Evolutionary conservation across 306 rosid species (phyloP).

Genomic region (Herpetospermum pedunculosum): DNA sequence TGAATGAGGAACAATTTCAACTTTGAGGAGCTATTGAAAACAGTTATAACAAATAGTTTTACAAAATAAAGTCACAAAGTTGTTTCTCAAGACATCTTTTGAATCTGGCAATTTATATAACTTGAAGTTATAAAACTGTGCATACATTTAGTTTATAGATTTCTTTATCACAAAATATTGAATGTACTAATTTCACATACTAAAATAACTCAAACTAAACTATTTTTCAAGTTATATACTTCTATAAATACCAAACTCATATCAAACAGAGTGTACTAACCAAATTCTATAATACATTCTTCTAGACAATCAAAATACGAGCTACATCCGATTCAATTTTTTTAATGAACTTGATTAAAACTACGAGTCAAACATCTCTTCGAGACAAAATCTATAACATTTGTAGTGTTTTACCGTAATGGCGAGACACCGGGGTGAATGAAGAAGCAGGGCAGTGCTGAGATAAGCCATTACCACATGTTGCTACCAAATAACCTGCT

Average conservation of each 20-base stretch:
- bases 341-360: neutral
- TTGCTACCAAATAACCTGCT: neutral
- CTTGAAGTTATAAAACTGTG: neutral
- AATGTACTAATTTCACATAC: neutral
- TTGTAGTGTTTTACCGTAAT: neutral
- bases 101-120: too few relatives aligned
- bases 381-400: too few relatives aligned
- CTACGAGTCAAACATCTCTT: neutral
- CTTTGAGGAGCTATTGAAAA: neutral
- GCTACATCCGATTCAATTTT: neutral
- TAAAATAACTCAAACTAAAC: neutral
- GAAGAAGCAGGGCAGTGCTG: neutral
- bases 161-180: neutral
- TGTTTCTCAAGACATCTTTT: neutral
- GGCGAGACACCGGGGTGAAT: neutral
- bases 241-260: neutral
- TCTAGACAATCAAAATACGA: neutral
- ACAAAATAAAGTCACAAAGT: neutral
- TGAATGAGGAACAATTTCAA: neutral
- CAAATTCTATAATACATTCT: neutral
- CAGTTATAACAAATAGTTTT: neutral
- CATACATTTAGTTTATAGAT: neutral
- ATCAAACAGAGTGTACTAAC: neutral
- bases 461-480: neutral
- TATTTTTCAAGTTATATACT: neutral